Evolutionary conservation across 306 rosid genomes (phyloP).

Genomic region (Albizia julibrissin): DNA sequence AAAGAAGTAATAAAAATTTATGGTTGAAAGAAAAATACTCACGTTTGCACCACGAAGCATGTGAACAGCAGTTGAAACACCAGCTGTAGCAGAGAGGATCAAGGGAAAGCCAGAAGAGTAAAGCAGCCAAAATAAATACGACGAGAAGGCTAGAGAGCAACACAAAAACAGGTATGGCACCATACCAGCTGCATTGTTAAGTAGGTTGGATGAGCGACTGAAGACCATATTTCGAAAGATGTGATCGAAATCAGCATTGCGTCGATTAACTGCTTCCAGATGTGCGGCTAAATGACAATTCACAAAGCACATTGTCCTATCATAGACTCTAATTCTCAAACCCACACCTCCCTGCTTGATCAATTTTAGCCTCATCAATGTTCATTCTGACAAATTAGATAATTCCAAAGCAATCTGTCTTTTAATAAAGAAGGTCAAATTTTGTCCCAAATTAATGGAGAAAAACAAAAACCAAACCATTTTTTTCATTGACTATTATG

Average conservation of each 20-base stretch:
- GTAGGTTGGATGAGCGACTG: slow-evolving; percentile 80
- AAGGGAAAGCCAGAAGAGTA: slow-evolving; percentile 97
- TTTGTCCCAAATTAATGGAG: neutral
- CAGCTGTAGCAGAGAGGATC: slow-evolving; percentile 88
- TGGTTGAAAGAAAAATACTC: slow-evolving; percentile 38
- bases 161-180: slow-evolving; percentile 79
- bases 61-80: slow-evolving; percentile 78
- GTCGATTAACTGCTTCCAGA: slow-evolving; percentile 93
- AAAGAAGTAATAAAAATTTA: slow-evolving; percentile 23
- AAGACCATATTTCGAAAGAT: slow-evolving; percentile 91
- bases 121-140: slow-evolving; percentile 93
- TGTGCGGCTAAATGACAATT: slow-evolving; percentile 99
- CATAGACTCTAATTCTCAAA: slow-evolving; percentile 93
- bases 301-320: slow-evolving; percentile 97
- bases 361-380: slow-evolving; percentile 38
- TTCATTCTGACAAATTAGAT: slow-evolving; percentile 29
- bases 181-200: slow-evolving; percentile 91
- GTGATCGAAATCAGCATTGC: slow-evolving; percentile 98
- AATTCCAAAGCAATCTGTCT: neutral
- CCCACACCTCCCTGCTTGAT: slow-evolving; percentile 96
- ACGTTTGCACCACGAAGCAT: slow-evolving; percentile 74
- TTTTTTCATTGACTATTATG: neutral
- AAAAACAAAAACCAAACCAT: neutral
- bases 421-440: neutral
- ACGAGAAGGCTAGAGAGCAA: slow-evolving; percentile 90